Conservation (phyloP, 2,329 filamentous ascomycete genomes). For the Coniochaeta prunicola region DNA sequence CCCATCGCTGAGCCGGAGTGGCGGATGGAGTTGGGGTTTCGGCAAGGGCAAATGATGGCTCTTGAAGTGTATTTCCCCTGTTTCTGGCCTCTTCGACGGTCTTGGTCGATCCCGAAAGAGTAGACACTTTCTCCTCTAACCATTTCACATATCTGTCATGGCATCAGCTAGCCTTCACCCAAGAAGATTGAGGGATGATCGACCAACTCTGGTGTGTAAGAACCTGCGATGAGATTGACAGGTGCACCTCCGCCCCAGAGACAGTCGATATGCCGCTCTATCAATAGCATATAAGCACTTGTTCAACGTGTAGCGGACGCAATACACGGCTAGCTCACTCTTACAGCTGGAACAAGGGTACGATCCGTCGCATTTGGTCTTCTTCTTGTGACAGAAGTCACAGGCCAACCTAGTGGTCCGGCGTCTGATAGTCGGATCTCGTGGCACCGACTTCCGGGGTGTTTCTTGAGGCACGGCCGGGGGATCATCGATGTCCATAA, state of each 20-base stretch:
- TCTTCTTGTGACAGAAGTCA: slow-evolving; percentile 1
- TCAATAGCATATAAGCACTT: not conserved
- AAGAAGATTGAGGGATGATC: not conserved
- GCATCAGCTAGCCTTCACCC: not conserved
- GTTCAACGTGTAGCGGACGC: not conserved
- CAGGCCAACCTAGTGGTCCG: not conserved
- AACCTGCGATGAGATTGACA: not conserved
- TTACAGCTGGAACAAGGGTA: slow-evolving; percentile 1
- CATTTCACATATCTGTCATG: slow-evolving; percentile 1
- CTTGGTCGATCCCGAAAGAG: not conserved
- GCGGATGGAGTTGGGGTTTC: not conserved
- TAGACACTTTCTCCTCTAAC: not conserved
- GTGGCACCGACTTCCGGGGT: not conserved
- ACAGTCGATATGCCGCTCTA: not conserved
- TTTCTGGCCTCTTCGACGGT: not conserved
- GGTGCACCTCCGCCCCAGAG: not conserved
- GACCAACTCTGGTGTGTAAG: not conserved
- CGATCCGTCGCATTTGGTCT: slow-evolving; percentile 1
- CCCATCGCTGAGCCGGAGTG: not conserved
- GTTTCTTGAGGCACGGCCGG: not conserved
- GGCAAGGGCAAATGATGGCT: not conserved
- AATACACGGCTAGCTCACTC: too few relatives aligned
- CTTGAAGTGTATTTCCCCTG: not conserved
- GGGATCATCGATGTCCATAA: not conserved
- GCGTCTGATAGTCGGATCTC: not conserved